phyloP scores from a whole-genome alignment of 2,329 filamentous ascomycete genomes.

The Fusarium secorum region DNA sequence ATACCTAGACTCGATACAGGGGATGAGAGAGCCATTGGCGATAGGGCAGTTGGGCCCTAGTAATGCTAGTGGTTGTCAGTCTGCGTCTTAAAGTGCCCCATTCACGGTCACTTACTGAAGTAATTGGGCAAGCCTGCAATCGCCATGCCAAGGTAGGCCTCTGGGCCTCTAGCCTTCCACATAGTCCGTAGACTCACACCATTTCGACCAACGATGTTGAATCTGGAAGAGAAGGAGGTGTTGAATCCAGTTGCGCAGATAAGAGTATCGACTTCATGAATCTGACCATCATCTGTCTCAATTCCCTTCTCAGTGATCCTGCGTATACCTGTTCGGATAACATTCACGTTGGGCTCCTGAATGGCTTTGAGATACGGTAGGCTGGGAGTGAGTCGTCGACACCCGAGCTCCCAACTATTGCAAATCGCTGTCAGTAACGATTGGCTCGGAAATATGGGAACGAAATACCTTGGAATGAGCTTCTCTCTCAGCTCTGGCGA shows the following conservation, averaged over 20 bases:
- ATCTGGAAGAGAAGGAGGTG: background rate
- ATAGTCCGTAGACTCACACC: background rate
- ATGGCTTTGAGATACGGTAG: slow-evolving; percentile 1
- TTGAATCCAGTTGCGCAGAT: slow-evolving; percentile 2
- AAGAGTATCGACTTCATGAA: background rate
- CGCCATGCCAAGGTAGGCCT: background rate
- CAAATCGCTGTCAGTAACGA: background rate
- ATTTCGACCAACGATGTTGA: background rate
- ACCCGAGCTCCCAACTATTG: background rate
- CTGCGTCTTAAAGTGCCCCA: fast-evolving
- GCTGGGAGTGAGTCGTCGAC: background rate
- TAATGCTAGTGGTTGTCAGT: background rate
- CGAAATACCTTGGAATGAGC: background rate
- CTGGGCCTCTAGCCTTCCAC: slow-evolving; percentile 1
- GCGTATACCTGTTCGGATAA: background rate
- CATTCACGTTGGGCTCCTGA: background rate
- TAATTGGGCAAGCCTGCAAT: background rate
- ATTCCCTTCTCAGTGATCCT: background rate
- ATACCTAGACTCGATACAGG: background rate
- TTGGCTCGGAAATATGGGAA: fast-evolving
- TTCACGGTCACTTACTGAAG: background rate
- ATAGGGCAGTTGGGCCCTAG: background rate
- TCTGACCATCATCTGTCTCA: background rate
- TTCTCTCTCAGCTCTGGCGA: background rate
- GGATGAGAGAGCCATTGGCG: background rate